Evolutionary conservation across 208 protist genomes (phyloP), one percentile per base, ranked within the genome.

Genomic region (Crithidia expoeki): DNA sequence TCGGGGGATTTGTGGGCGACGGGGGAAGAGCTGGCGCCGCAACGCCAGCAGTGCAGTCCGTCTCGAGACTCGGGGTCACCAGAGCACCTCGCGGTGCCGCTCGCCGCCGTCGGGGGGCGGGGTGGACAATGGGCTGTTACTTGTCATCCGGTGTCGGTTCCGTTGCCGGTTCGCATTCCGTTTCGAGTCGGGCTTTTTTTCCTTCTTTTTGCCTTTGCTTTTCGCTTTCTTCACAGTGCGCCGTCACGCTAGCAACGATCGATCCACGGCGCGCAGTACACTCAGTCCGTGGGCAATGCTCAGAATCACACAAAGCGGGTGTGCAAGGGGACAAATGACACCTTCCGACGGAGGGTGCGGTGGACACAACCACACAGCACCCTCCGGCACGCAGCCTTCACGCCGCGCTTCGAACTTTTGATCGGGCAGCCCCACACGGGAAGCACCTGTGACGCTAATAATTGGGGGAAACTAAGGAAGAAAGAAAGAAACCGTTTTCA

Each of bases 231-330:
- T 27, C 50, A 55, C 50, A 55, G 19, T 27, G 50, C 25, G 50
- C 50, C 38, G 38, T 44, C 38, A 44, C 38, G 14, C 38, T 44
- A 55, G 50, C 25, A 58, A 58, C 40, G 52, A 32, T 42, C 34
- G 30, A 40, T 58, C 32, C 32, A 23, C 32, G 52, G 52, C 52
- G 14, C 44, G n/a, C n/a, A 52, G 17, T 17, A 17, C 16, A 3
- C 40, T 10, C 34, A 14, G 30, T 40, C 52, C 52, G 25, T 21
- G 33, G n/a, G n/a, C 9, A 23, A 40, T 47, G 40, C 17, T 16
- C 32, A 55, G 9, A 17, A 21, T 16, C 7, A 46, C 6, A 63
- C 40, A 21, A 63, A 44, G 33, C 40, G 23, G 40, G 33, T 14
- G n/a, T 62, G 10, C 4, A 10, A 21, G 46, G 6, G 46, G 46